Percentiles rank a stretch among this genome's conserved stretches.
Conservation (phyloP, 2,329 filamentous ascomycete species). For the Thyridium curvatum region DNA sequence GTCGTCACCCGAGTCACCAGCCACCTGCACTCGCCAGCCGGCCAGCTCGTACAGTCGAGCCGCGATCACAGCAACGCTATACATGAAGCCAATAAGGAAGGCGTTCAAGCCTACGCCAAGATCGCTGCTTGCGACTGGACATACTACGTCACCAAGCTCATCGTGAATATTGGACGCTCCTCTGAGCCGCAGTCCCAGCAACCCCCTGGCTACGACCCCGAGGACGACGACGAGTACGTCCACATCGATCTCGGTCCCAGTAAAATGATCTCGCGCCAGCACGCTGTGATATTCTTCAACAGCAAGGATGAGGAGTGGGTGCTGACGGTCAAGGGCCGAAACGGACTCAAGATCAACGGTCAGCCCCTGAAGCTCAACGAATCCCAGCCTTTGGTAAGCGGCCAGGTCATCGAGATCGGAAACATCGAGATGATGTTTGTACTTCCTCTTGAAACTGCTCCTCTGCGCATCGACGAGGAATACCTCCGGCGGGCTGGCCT, state of each 20-base stretch:
- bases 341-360: slow-evolving; percentile 82
- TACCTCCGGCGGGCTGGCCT: slow-evolving; percentile 65
- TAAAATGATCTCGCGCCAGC: slow-evolving; percentile 73
- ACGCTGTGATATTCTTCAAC: slow-evolving; percentile 70
- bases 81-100: slow-evolving; percentile 54
- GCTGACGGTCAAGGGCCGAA: slow-evolving; percentile 82
- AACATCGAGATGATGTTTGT: slow-evolving; percentile 99
- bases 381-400: slow-evolving; percentile 66
- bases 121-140: slow-evolving; percentile 79
- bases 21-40: slow-evolving; percentile 34
- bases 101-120: slow-evolving; percentile 72
- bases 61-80: slow-evolving; percentile 58
- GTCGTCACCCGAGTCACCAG: slow-evolving; percentile 51
- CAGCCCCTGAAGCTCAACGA: slow-evolving; percentile 60
- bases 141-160: slow-evolving; percentile 72
- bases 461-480: slow-evolving; percentile 60
- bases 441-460: slow-evolving; percentile 63
- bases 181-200: slow-evolving; percentile 38
- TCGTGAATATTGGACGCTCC: slow-evolving; percentile 69
- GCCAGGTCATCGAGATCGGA: slow-evolving; percentile 85
- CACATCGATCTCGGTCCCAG: slow-evolving; percentile 86
- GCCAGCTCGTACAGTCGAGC: slow-evolving; percentile 49
- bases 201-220: slow-evolving; percentile 32
- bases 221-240: slow-evolving; percentile 46
- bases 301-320: slow-evolving; percentile 68